Base-by-base conservation (phyloP, 345 rosid genomes). In the Salix viminalis region DNA sequence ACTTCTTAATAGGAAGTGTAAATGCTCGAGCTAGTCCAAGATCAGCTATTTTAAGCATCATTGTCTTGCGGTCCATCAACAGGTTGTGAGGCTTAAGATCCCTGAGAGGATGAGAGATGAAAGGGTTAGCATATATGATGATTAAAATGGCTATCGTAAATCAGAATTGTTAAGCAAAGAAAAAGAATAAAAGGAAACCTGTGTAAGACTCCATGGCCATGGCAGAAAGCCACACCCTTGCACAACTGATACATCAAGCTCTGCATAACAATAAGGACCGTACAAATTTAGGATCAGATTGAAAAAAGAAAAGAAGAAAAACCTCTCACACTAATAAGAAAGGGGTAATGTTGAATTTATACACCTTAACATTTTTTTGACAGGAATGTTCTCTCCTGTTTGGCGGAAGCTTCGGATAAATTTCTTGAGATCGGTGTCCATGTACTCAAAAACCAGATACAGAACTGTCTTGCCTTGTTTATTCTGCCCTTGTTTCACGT, bases 31-130 rank as follows among this genome's bases (percentile, higher is more conserved):
- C 99, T 1, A 95, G 88, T 60, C 97, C 99, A 61, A 93, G 95
- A 89, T 95, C 99, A 11, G 99, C 99, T 52, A 95, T 95, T 65
- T 94, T 94, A 42, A 92, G 98, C 72, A 80, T 80, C 94, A 81
- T 83, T 32, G 92, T 81, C 84, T 87, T 89, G 69, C 90, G 81
- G 62, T 92, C 97, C 97, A 94, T 91, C 84, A 94, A 79, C 28
- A 94, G 90, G 87, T 92, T 93, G 76, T 94, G 97, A 76, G 99
- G 99, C 84, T 95, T 93, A 77, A 93, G 99, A 82, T 95, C 97
- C 92, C 98, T 95, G 85, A 19, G 24, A 2, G 61, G 23, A 65
- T 14, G 2, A 9, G 58, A 70, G 61, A 26, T 4, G n/a, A 52
- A 62, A 69, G 58, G 66, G 50, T 70, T 34, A 56, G 28, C n/a